Percentiles rank a stretch among this genome's conserved stretches.
These are phyloP conservation scores for Pseudomonodictys pantanalensis DNA, from an alignment of 495 filamentous ascomycete species.

Conservation along the genomic window DNA sequence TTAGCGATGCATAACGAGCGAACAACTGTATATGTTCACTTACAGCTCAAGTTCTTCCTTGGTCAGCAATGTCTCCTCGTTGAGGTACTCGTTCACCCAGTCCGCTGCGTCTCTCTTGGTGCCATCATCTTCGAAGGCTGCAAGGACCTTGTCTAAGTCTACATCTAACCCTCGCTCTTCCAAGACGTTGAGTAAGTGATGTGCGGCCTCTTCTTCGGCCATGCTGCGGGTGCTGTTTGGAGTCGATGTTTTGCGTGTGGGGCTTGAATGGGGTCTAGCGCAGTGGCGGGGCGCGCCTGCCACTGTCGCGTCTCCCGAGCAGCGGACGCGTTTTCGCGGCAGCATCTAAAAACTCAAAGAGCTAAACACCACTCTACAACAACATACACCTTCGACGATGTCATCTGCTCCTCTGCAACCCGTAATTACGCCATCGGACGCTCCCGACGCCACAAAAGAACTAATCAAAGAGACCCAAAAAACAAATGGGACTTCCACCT, in stretches of 20 bases:
- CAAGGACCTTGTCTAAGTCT: slow-evolving; percentile 36
- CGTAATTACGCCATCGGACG: slow-evolving; percentile 7
- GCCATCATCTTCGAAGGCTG: slow-evolving; percentile 35
- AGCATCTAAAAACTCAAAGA: not conserved
- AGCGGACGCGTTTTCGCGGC: slow-evolving; percentile 20
- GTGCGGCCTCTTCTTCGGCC: slow-evolving; percentile 27
- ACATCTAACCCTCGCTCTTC: slow-evolving; percentile 36
- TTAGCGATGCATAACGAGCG: not conserved
- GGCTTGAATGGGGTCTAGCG: not conserved
- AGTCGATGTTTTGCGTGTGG: slow-evolving; percentile 9
- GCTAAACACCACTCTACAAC: not conserved
- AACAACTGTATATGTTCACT: not conserved
- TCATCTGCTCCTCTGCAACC: slow-evolving; percentile 15
- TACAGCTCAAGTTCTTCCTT: slow-evolving; percentile 42
- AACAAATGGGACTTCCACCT: not conserved
- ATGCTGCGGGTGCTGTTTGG: slow-evolving; percentile 2
- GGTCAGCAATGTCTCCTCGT: slow-evolving; percentile 34
- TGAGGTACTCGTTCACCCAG: slow-evolving; percentile 40
- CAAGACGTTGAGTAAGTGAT: slow-evolving; percentile 38
- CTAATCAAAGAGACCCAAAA: not conserved
- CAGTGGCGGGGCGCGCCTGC: too few relatives aligned
- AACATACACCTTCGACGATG: slow-evolving; percentile 5
- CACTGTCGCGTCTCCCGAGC: too few relatives aligned
- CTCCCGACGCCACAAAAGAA: not conserved
- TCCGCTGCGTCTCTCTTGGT: slow-evolving; percentile 29